A percentile compares a stretch with the other conserved stretches of the same genome.
Evolutionary conservation across 805 yeast genomes (phyloP).

Genomic region (Ogataea henricii): DNA sequence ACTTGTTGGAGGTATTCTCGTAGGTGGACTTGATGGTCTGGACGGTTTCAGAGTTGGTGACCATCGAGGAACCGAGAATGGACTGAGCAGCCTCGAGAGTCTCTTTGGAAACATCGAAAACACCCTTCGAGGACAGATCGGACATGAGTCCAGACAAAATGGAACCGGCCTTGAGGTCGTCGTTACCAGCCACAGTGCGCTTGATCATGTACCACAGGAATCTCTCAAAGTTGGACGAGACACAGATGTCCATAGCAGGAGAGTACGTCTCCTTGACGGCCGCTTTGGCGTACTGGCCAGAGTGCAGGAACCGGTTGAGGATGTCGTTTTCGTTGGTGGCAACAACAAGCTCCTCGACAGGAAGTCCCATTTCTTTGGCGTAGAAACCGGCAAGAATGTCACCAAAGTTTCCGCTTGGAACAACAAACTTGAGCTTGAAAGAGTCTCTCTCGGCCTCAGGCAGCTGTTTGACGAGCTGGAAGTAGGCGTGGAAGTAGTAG

Average conservation of each 20-base stretch:
- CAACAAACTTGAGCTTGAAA: conserved; percentile 75
- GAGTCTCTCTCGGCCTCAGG: conserved; percentile 33
- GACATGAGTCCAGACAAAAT: conserved; percentile 75
- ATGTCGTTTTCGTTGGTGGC: conserved; percentile 97
- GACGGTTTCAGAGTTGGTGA: conserved; percentile 76
- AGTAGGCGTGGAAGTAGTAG: conserved; percentile 91
- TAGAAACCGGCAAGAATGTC: conserved; percentile 96
- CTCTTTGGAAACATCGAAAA: conserved; percentile 66
- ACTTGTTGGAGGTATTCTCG: conserved; percentile 55
- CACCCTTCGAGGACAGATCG: conserved; percentile 72
- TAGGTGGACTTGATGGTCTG: conserved; percentile 75
- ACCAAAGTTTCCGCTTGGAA: conserved; percentile 98
- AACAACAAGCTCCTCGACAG: conserved; percentile 80
- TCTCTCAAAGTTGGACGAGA: conserved; percentile 95
- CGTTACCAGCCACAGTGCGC: conserved; percentile 60
- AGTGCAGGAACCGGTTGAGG: conserved; percentile 84
- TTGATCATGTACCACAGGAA: conserved; percentile 91
- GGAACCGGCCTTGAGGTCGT: conserved; percentile 71
- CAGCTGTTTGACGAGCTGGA: conserved; percentile 55
- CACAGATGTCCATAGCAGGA: conserved; percentile 98
- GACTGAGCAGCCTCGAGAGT: conserved; percentile 66
- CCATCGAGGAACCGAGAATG: conserved; percentile 78
- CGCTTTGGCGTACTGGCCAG: conserved; percentile 81
- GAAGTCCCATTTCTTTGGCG: conserved; percentile 94
- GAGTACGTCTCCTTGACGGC: conserved; percentile 85